Evolutionary conservation across 495 filamentous ascomycete species (phyloP).

Genomic region (Aspergillus heteromorphus): DNA sequence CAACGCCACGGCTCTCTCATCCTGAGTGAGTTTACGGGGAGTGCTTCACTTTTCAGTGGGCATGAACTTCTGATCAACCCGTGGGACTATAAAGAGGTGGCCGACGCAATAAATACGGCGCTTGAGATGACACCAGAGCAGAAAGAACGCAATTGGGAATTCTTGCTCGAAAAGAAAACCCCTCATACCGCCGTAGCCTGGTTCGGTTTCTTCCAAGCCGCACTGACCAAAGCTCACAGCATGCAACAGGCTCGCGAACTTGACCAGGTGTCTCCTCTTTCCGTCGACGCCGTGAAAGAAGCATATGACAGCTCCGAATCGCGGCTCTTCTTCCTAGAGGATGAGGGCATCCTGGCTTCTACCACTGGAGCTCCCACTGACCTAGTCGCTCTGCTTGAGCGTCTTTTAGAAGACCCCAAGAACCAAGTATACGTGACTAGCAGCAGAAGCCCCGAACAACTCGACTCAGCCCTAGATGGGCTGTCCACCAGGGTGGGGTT

Average conservation of each 20-base stretch:
- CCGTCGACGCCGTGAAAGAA: constrained; percentile 55
- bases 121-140: constrained; percentile 77
- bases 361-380: constrained; percentile 74
- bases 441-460: constrained; percentile 74
- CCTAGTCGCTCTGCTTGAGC: constrained; percentile 56
- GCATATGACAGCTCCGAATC: constrained; percentile 58
- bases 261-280: constrained; percentile 76
- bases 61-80: constrained; percentile 79
- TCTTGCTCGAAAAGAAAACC: constrained; percentile 62
- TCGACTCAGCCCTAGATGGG: constrained; percentile 73
- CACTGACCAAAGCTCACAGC: constrained; percentile 67
- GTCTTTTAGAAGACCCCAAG: constrained; percentile 65
- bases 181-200: constrained; percentile 71
- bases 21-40: constrained; percentile 89
- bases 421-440: constrained; percentile 93
- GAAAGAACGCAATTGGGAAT: constrained; percentile 65
- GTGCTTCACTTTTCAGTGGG: constrained; percentile 73
- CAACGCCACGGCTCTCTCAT: constrained; percentile 85
- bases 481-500: constrained; percentile 70
- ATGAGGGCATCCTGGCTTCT: constrained; percentile 87
- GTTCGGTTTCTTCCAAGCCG: constrained; percentile 56
- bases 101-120: constrained; percentile 73
- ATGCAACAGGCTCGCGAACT: constrained; percentile 78
- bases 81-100: constrained; percentile 84
- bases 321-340: constrained; percentile 85